Percentiles rank a stretch among this genome's conserved stretches.
Evolutionary conservation across 169 alveolate species (phyloP).

Genomic region (Eimeria necatrix): DNA sequence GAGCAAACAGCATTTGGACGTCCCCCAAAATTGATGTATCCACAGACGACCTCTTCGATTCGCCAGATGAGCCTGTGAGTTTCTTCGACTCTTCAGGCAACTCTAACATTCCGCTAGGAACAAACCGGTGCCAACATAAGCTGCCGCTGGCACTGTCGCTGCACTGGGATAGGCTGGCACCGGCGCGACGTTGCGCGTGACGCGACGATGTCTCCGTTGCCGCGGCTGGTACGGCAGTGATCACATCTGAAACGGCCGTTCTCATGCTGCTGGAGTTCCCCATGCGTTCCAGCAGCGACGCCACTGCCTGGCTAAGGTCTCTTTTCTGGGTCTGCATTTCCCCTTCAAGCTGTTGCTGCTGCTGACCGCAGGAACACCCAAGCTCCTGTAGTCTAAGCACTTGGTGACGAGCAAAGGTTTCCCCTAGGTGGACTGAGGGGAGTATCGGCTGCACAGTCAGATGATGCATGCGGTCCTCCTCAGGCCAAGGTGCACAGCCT

Average conservation of each 20-base stretch:
- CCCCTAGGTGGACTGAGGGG: neutral
- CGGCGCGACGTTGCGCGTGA: neutral
- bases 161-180: neutral
- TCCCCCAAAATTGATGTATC: conserved; percentile 34
- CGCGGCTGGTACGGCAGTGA: conserved; percentile 38
- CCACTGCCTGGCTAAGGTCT: neutral
- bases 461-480: neutral
- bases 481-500: neutral
- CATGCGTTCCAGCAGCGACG: neutral
- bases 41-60: neutral
- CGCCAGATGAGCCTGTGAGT: neutral
- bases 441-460: conserved; percentile 12
- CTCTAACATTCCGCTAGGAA: neutral
- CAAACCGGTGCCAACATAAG: conserved; percentile 41
- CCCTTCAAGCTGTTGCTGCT: conserved; percentile 39
- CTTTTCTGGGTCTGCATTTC: neutral
- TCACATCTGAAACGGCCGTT: neutral
- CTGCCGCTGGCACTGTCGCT: conserved; percentile 35
- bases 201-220: conserved; percentile 1
- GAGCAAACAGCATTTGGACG: neutral
- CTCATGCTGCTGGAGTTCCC: neutral
- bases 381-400: neutral
- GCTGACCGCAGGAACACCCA: neutral
- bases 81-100: neutral
- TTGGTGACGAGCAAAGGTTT: neutral